Evolutionary conservation across 1,139 yeast species (phyloP).

Genomic region (Taphrina communis): DNA sequence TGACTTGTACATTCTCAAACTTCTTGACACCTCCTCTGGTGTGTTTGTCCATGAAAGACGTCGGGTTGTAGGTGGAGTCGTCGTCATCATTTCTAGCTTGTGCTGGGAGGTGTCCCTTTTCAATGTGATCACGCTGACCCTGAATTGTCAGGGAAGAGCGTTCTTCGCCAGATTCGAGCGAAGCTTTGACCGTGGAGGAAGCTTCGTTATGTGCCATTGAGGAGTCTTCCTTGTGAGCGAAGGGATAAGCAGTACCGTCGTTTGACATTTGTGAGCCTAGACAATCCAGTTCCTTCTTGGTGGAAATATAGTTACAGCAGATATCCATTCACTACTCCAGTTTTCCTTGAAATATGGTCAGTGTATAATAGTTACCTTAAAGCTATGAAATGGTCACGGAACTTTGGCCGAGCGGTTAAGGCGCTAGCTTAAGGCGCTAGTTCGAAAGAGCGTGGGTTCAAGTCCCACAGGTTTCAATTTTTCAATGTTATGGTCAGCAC

Average conservation of each 20-base stretch:
- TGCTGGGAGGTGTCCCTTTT: neutral
- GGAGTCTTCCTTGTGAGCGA: neutral
- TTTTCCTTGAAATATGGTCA: too few species aligned
- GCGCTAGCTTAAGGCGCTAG: slow-evolving; percentile 39
- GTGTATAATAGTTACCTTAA: neutral
- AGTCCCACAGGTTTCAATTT: slow-evolving; percentile 36
- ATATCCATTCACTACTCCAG: too few species aligned
- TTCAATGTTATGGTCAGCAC: neutral
- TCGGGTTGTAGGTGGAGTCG: neutral
- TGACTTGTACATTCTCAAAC: slow-evolving; percentile 3
- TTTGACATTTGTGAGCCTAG: too few species aligned
- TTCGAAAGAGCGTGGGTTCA: slow-evolving; percentile 39
- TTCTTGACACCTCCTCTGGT: slow-evolving; percentile 9
- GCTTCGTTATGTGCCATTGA: neutral
- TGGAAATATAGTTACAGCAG: too few species aligned
- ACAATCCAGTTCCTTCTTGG: too few species aligned
- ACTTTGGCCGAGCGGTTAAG: slow-evolving; percentile 40
- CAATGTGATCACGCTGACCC: neutral
- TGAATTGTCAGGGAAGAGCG: neutral
- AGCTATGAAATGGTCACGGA: slow-evolving; percentile 2
- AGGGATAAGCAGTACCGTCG: neutral
- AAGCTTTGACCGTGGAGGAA: neutral
- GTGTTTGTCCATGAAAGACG: slow-evolving; percentile 6
- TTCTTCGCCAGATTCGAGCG: neutral
- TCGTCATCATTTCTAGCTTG: neutral